Percentiles rank a stretch among this genome's conserved stretches.
Evolutionary conservation across 1,284 basidiomycete species (phyloP).

Genomic region (Puccinia horiana): DNA sequence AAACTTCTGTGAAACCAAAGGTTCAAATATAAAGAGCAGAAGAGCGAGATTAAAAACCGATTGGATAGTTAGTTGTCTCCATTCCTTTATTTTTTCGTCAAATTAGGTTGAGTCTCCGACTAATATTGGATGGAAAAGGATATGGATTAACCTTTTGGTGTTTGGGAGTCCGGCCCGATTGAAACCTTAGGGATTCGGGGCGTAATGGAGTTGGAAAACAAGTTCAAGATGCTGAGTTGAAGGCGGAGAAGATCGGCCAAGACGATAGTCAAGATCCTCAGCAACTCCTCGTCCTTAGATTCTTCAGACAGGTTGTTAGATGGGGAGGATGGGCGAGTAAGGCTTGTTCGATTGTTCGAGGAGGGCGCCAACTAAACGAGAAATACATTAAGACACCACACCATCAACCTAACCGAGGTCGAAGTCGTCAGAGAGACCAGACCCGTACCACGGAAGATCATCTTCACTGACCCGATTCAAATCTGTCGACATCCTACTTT

Average conservation of each 20-base stretch:
- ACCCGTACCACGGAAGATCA: slow-evolving; percentile 34
- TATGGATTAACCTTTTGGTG: slow-evolving; percentile 21
- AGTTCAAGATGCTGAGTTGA: not conserved
- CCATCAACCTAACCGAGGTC: slow-evolving; percentile 44
- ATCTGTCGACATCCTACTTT: slow-evolving; percentile 1
- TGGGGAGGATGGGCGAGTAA: slow-evolving; percentile 17
- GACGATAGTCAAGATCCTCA: slow-evolving; percentile 22
- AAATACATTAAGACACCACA: slow-evolving; percentile 34
- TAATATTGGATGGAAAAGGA: not conserved
- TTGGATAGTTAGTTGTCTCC: not conserved
- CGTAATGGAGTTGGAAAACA: slow-evolving; percentile 16
- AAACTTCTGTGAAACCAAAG: slow-evolving; percentile 54
- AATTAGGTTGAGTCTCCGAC: not conserved
- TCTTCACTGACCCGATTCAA: slow-evolving; percentile 46
- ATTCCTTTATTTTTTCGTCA: not conserved
- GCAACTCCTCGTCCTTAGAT: slow-evolving; percentile 30
- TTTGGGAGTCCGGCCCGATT: slow-evolving; percentile 24
- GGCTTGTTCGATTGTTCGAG: slow-evolving; percentile 8
- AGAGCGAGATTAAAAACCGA: not conserved
- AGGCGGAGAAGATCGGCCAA: slow-evolving; percentile 24
- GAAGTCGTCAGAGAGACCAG: slow-evolving; percentile 39
- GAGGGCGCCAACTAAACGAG: slow-evolving; percentile 30
- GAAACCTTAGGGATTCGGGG: slow-evolving; percentile 25
- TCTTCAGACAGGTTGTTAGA: slow-evolving; percentile 23
- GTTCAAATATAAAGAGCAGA: not conserved